These are phyloP conservation scores for Musa schizocarpa DNA, from an alignment of 176 grass and related monocot species.

Conservation along the genomic window DNA sequence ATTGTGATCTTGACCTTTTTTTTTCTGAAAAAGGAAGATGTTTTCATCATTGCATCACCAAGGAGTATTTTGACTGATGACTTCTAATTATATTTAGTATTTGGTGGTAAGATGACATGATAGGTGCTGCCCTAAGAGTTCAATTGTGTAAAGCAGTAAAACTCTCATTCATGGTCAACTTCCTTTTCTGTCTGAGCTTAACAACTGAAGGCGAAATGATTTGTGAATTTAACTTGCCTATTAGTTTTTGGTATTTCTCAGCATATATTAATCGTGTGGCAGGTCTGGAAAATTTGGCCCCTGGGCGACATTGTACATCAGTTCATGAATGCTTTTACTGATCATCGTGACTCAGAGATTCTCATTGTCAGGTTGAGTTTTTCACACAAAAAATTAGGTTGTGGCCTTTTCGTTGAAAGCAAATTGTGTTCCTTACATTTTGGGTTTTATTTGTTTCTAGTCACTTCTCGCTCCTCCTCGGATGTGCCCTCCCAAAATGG, in stretches of 20 bases:
- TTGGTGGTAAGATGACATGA: background rate
- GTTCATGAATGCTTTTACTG: constrained; percentile 98
- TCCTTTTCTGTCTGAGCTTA: background rate
- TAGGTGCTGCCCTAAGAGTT: background rate
- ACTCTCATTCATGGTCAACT: background rate
- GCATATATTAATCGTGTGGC: background rate
- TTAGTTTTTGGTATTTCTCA: background rate
- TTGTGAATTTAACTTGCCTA: background rate
- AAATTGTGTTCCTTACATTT: constrained; percentile 5
- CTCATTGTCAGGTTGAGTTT: constrained; percentile 66
- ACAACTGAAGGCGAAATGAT: background rate
- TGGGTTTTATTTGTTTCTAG: constrained; percentile 30
- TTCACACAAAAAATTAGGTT: constrained; percentile 14
- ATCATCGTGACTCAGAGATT: constrained; percentile 97
- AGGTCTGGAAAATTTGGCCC: constrained; percentile 89
- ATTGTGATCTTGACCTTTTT: background rate
- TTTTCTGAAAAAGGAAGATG: background rate
- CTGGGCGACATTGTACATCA: constrained; percentile 66
- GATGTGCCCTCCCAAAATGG: constrained; percentile 96
- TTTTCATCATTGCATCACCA: background rate
- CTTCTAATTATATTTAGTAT: background rate
- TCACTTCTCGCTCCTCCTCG: constrained; percentile 87
- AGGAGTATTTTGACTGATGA: background rate
- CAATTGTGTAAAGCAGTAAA: background rate
- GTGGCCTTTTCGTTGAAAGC: constrained; percentile 5